Evolutionary conservation across 805 yeast genomes (phyloP), one percentile per base, ranked within the genome.

Genomic region (Schizosaccharomyces japonicus): DNA sequence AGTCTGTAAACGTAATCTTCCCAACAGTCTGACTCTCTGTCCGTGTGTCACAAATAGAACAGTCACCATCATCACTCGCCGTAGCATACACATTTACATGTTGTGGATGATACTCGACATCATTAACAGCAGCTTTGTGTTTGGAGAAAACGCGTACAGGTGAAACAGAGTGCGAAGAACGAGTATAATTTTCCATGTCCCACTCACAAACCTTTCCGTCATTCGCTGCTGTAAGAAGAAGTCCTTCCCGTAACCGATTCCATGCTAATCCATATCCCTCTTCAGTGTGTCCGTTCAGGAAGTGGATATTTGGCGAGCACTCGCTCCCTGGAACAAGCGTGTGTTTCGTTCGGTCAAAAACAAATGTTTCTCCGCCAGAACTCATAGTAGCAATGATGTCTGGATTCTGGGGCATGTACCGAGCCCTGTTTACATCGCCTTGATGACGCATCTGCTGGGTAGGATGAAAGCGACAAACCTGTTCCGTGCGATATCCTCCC

Each of bases 261-360:
- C 92, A 82, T 51, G 76, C 76, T 46, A 83, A 60, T 1, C 78
- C 80, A 56, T 67, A 74, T 1, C 92, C 93, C 54, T 77, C 83
- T 49, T 62, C 65, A 11, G 65, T 61, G 61, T 82, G 93, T 55
- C 65, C 71, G 4, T 55, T 53, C 17, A 76, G 63, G n/a, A n/a
- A n/a, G 5, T 65, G 60, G n/a, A 76, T 63, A 48, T 78, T 78
- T 3, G 75, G 75, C 53, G 66, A 65, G 54, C 63, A 63, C 17
- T 50, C 51, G 19, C 61, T 60, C 4, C 61, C 49, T 3, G 70
- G 68, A 39, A 61, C 63, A 10, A 68, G 63, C 1, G 83, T 69
- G 59, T 82, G 93, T 57, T 82, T 84, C 0, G 96, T 84, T 53
- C 92, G 68, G 59, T 58, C 61, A 32, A 56, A 57, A 6, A 64